Evolutionary conservation across 495 filamentous ascomycete species (phyloP).

Genomic region (Cryomyces antarcticus): DNA sequence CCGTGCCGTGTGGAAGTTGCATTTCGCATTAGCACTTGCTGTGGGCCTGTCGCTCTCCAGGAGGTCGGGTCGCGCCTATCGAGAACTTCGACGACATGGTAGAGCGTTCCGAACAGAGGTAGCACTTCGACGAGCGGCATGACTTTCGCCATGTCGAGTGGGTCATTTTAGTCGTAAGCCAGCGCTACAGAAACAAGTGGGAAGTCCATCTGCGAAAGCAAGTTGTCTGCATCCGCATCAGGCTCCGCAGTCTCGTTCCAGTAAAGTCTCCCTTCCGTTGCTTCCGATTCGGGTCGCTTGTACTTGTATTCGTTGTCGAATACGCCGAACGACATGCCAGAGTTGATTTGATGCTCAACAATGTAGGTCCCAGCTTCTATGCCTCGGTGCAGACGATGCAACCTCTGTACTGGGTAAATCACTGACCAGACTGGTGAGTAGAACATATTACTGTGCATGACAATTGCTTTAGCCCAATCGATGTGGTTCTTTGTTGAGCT

Average conservation of each 20-base stretch:
- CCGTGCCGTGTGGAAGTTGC: too few relatives aligned
- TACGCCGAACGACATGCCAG: constrained; percentile 23
- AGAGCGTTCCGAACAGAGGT: too few relatives aligned
- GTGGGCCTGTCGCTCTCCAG: too few relatives aligned
- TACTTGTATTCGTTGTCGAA: constrained; percentile 27
- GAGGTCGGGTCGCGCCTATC: too few relatives aligned
- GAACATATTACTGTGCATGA: constrained; percentile 21
- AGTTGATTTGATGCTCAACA: constrained; percentile 17
- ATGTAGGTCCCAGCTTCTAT: constrained; percentile 7
- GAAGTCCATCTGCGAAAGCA: constrained; percentile 29
- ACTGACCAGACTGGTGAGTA: constrained; percentile 17
- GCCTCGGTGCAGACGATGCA: constrained; percentile 7
- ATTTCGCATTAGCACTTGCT: too few relatives aligned
- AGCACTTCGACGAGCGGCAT: too few relatives aligned
- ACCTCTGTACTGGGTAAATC: constrained; percentile 12
- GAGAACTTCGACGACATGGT: too few relatives aligned
- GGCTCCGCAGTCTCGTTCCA: constrained; percentile 16
- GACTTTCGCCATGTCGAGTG: too few relatives aligned
- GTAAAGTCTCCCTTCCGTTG: constrained; percentile 21
- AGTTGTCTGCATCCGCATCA: constrained; percentile 17
- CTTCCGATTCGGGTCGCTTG: constrained; percentile 20
- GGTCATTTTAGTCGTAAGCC: too few relatives aligned
- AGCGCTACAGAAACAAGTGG: constrained; percentile 22
- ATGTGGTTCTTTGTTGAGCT: constrained; percentile 18
- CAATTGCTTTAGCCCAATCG: constrained; percentile 20